A percentile compares a stretch with the other conserved stretches of the same genome.
Evolutionary conservation across 345 rosid genomes (phyloP).

Genomic region (Euphorbia tirucalli): DNA sequence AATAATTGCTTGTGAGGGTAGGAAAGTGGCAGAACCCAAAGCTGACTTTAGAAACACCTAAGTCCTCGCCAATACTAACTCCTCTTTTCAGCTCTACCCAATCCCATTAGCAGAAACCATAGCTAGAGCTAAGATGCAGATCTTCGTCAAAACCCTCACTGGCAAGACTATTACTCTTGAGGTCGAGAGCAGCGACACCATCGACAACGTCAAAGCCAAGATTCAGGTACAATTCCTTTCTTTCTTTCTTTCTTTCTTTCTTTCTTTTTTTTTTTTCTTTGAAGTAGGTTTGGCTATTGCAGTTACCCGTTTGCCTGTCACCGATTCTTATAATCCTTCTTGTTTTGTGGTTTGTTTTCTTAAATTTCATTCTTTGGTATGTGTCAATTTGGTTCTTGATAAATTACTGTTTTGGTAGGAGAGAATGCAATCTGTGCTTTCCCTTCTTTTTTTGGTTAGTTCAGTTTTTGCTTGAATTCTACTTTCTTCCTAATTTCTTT

Average conservation of each 20-base stretch:
- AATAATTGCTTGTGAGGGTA: no score
- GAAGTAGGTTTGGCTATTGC: background rate
- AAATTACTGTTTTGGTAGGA: background rate
- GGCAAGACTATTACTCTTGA: constrained; percentile 33
- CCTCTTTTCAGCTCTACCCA: no score
- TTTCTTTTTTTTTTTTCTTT: no score
- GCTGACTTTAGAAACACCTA: no score
- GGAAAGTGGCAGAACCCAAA: no score
- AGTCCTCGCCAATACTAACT: no score
- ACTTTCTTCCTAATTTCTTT: background rate
- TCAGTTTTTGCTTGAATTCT: background rate
- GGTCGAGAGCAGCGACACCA: constrained; percentile 30
- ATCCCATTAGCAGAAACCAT: background rate
- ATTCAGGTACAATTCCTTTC: constrained; percentile 16
- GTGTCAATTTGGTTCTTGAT: background rate
- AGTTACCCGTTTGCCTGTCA: background rate
- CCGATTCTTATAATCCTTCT: background rate
- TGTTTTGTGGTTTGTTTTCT: background rate
- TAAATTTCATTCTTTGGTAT: background rate
- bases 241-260: background rate
- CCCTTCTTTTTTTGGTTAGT: background rate
- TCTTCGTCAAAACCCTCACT: constrained; percentile 29
- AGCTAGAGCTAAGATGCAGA: constrained; percentile 37
- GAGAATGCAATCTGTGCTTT: background rate
- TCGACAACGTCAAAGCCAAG: constrained; percentile 31